phyloP scores from a whole-genome alignment of 345 rosid genomes.

The Mallotus nudiflorus region DNA sequence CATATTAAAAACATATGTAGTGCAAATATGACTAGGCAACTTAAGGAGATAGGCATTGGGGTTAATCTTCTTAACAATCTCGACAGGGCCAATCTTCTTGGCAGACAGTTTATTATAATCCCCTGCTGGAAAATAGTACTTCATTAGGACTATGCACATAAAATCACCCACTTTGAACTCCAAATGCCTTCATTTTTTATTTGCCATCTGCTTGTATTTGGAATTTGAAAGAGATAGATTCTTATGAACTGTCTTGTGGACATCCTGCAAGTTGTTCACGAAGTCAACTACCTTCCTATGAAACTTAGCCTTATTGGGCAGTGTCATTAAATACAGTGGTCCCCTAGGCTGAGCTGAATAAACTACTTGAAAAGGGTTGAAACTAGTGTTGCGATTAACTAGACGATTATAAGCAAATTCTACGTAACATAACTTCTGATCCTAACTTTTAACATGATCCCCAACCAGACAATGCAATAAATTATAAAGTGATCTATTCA shows the following conservation, averaged over 20 bases:
- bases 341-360: not conserved
- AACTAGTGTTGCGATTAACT: not conserved
- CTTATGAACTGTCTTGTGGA: not conserved
- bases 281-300: not conserved
- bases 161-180: not conserved
- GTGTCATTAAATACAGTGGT: not conserved
- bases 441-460: too few species aligned
- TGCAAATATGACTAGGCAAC: not conserved
- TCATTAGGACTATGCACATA: not conserved
- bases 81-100: conserved; percentile 4
- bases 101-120: conserved; percentile 1
- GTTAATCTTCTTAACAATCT: conserved; percentile 7
- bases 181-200: not conserved
- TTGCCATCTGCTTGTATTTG: too few species aligned
- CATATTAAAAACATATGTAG: too few species aligned
- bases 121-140: not conserved
- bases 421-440: too few species aligned
- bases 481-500: too few species aligned
- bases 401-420: not conserved
- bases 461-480: too few species aligned
- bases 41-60: conserved; percentile 2
- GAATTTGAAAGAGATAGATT: not conserved
- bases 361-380: not conserved
- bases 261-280: not conserved
- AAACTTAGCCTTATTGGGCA: not conserved